A percentile compares a stretch with the other conserved stretches of the same genome.
phyloP scores from a whole-genome alignment of 805 yeast genomes.

The Pichia eremophila region DNA sequence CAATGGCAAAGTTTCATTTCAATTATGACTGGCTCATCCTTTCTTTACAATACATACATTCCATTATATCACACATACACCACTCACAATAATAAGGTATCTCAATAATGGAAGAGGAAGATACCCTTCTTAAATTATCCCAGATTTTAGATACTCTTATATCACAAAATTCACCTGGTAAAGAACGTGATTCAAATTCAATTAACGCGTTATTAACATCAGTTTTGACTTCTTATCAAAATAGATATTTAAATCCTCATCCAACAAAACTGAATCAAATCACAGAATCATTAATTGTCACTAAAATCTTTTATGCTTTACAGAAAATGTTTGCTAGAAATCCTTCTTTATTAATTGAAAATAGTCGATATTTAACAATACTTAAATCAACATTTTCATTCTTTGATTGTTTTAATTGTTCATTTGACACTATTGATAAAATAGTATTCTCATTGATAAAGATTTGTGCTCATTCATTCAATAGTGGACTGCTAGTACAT shows the following conservation, averaged over 20 bases:
- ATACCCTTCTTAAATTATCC: constrained; percentile 21
- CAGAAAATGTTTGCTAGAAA: constrained; percentile 16
- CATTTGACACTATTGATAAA: constrained; percentile 14
- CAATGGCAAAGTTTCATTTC: no score
- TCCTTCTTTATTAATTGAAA: constrained; percentile 19
- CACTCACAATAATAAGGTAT: no score
- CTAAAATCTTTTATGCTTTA: constrained; percentile 23
- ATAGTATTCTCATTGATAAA: constrained; percentile 18
- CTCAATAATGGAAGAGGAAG: background rate
- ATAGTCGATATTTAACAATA: constrained; percentile 4
- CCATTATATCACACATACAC: background rate
- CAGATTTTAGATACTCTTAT: constrained; percentile 22
- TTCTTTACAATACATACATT: background rate
- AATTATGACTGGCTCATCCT: background rate
- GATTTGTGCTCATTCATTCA: constrained; percentile 13
- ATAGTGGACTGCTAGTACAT: constrained; percentile 16
- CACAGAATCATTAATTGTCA: background rate
- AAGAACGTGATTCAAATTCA: constrained; percentile 21
- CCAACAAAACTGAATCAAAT: constrained; percentile 8
- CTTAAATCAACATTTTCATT: constrained; percentile 15
- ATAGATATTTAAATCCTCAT: constrained; percentile 11
- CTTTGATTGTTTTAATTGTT: constrained; percentile 19
- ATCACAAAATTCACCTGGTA: constrained; percentile 18
- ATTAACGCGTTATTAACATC: constrained; percentile 21
- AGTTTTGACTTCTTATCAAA: constrained; percentile 21